Evolutionary conservation across 1,284 basidiomycete genomes (phyloP), one percentile per base, ranked within the genome.

Genomic region (Trametes hirsuta): DNA sequence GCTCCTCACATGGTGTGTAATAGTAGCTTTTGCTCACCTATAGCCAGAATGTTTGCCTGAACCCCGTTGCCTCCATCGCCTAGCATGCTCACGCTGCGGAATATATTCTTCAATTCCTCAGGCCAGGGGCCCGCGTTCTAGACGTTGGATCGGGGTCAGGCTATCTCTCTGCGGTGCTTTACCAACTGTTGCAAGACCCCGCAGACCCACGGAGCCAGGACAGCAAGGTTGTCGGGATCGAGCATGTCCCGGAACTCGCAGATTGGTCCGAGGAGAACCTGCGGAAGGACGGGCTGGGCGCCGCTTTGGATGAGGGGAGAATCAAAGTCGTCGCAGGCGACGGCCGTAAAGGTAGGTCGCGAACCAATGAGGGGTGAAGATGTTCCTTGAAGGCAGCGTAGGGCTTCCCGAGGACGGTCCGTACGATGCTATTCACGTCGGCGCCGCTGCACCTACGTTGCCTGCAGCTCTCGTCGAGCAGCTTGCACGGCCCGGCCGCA

Each of bases 341-440:
- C 72, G 96, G 96, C 1, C 79, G 96, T 58, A 71, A 84, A 69
- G 95, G 95, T 78, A 65, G 34, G 74, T 8, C 6, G 18, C 21
- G 24, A 22, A 6, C 14, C 25, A 4, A 24, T 21, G 9, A 42
- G 24, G 50, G 10, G 39, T 14, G 49, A 21, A 24, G 18, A 5
- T 70, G 18, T 22, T 10, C 1, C 6, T 21, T n/a, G n/a, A 6
- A 34, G 2, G 6, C 34, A 36, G 34, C 44, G 39, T 36, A 62
- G 56, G 61, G 10, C 35, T 61, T 6, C 57, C 66, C 45, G 68
- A 74, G 22, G 64, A 83, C 40, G 94, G 85, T 0, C 94, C 93
- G 0, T 97, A 90, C 72, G 85, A 93, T 65, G 91, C 87, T 0
- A 98, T 98, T 48, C 97, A 99, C 69, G 97, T 98, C 21, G 97